phyloP scores from a whole-genome alignment of 345 rosid species.

The Aegle marmelos region DNA sequence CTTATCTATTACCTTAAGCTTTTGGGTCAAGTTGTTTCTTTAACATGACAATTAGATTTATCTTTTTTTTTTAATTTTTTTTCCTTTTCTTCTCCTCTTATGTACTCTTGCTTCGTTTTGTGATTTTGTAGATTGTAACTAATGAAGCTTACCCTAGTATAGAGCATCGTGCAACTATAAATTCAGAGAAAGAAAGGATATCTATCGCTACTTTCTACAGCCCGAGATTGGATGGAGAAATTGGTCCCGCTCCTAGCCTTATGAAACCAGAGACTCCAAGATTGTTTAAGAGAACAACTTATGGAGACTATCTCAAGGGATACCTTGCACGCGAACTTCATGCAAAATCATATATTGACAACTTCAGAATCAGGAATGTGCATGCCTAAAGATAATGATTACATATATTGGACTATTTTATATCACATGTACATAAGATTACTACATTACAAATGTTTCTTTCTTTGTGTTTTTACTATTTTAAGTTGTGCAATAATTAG shows the following conservation, averaged over 20 bases:
- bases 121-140: constrained; percentile 5
- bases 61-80: not conserved
- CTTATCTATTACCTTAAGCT: too few species aligned
- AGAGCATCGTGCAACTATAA: constrained; percentile 3
- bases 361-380: not conserved
- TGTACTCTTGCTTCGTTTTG: not conserved
- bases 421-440: too few species aligned
- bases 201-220: not conserved
- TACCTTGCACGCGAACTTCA: not conserved
- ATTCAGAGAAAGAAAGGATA: not conserved
- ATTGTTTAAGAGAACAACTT: not conserved
- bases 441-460: too few species aligned
- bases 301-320: not conserved
- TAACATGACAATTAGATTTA: not conserved
- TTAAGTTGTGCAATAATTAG: too few species aligned
- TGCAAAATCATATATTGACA: not conserved
- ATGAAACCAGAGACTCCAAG: not conserved
- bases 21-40: not conserved
- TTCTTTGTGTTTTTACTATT: too few species aligned
- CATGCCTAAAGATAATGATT: not conserved
- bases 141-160: not conserved
- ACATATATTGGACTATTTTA: too few species aligned
- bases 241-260: constrained; percentile 2
- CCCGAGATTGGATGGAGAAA: not conserved
- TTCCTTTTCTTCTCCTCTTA: too few species aligned